Conservation (phyloP, 805 yeast genomes). For the Monosporozyma solicola region DNA sequence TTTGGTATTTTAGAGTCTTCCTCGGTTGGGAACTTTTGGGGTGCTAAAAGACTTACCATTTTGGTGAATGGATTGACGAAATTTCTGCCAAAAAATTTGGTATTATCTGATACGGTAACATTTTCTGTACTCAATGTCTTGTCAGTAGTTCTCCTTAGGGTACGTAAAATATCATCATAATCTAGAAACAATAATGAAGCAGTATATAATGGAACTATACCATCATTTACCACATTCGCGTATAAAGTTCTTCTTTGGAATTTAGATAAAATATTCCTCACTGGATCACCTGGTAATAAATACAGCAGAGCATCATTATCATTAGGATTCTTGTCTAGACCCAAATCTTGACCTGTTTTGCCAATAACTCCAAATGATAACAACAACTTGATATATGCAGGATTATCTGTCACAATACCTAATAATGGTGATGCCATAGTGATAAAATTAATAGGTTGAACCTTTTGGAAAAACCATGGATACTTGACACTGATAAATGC, state of each 20-base stretch:
- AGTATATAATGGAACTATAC: conserved; percentile 72
- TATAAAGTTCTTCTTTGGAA: conserved; percentile 62
- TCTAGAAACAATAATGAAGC: conserved; percentile 61
- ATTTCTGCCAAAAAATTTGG: conserved; percentile 21
- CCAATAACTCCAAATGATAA: conserved; percentile 70
- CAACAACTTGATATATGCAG: conserved; percentile 61
- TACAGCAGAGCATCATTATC: conserved; percentile 46
- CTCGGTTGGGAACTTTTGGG: conserved; percentile 12
- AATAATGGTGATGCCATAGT: conserved; percentile 67
- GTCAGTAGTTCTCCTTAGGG: conserved; percentile 15
- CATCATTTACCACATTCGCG: conserved; percentile 72
- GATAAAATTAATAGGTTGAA: conserved; percentile 59
- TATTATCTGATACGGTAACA: conserved; percentile 6
- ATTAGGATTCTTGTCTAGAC: conserved; percentile 39
- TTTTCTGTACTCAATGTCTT: background rate
- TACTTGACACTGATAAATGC: conserved; percentile 60
- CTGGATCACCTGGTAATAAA: conserved; percentile 56
- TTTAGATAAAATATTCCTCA: conserved; percentile 41
- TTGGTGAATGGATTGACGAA: conserved; percentile 37
- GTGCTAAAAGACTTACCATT: conserved; percentile 36
- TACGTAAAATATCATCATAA: conserved; percentile 39
- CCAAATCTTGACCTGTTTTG: conserved; percentile 70
- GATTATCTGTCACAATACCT: conserved; percentile 72
- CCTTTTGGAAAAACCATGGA: conserved; percentile 56
- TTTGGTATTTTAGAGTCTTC: conserved; percentile 40